Evolutionary conservation across 208 protist species (phyloP).

Genomic region (Leishmania mexicana): DNA sequence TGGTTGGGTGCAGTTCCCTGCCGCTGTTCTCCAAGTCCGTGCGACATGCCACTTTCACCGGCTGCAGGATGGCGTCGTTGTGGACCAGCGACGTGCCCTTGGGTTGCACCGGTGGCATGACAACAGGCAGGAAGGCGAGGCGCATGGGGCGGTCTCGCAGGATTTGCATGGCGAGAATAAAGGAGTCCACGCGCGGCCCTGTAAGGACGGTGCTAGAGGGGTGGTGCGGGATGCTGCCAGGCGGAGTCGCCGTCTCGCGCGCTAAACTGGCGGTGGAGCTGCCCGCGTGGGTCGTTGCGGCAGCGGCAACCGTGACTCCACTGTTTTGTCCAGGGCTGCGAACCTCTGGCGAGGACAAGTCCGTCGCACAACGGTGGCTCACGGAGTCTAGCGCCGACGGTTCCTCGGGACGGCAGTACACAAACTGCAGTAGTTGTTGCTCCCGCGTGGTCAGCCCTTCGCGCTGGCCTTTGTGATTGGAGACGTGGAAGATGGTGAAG

Average conservation of each 20-base stretch:
- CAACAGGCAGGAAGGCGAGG: slow-evolving; percentile 45
- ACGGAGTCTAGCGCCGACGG: not conserved
- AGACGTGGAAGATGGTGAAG: slow-evolving; percentile 19
- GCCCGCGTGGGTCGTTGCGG: not conserved
- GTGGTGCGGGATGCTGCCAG: slow-evolving; percentile 4
- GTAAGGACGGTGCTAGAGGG: not conserved
- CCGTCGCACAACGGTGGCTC: not conserved
- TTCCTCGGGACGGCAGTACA: slow-evolving; percentile 30
- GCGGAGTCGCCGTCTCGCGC: not conserved
- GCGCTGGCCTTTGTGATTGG: slow-evolving; percentile 8
- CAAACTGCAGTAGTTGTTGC: slow-evolving; percentile 29
- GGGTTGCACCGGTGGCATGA: slow-evolving; percentile 9
- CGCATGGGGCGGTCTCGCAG: slow-evolving; percentile 63
- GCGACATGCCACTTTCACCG: not conserved
- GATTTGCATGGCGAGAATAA: slow-evolving; percentile 38
- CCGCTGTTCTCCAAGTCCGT: not conserved
- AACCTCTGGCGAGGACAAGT: slow-evolving; percentile 31
- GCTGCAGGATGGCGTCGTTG: not conserved
- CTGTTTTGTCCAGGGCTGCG: no score
- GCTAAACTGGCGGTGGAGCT: not conserved
- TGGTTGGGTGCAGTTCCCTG: not conserved
- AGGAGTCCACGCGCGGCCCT: slow-evolving; percentile 18
- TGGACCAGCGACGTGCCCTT: not conserved
- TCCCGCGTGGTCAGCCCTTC: slow-evolving; percentile 41
- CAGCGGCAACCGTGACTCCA: not conserved